Evolutionary conservation across 768 basidiomycete genomes (phyloP), one percentile per base, ranked within the genome.

Genomic region (Dentipellis fragilis): DNA sequence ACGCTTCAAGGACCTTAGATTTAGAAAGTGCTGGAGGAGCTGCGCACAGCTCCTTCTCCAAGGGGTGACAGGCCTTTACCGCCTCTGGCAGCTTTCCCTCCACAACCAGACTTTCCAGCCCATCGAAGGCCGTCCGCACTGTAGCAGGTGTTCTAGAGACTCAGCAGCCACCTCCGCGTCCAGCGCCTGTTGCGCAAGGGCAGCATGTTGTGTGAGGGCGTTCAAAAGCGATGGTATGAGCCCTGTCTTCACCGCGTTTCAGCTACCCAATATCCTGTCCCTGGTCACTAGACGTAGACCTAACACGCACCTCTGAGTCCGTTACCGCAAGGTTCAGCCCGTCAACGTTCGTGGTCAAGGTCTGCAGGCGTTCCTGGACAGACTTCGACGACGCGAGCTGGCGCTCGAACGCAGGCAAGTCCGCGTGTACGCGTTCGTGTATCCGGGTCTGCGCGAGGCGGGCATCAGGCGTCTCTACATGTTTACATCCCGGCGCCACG

Each of bases 31-130:
- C 75, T 10, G 61, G 60, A 4, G 87, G 85, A 1, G 77, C 73
- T 16, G 63, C 64, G 34, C 70, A 69, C 8, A 90, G 64, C 23
- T 79, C 59, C 3, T 61, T 58, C 51, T 80, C 71, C 51, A 87
- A 62, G 14, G 66, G 64, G 10, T 62, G 62, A 54, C 72, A 75
- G 5, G 72, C 69, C n/a, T 65, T 63, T 9, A 82, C 79, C 4
- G 88, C 85, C 50, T 83, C 80, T 1, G 85, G 76, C 7, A 93
- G 73, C 58, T 77, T 74, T 11, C 89, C 89, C 9, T 69, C 68
- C 37, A 78, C 68, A 2, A 81, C 75, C 35, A 86, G 62, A 1
- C 60, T 65, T 29, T 74, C 68, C 19, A 89, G 65, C 9, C 66
- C 61, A 6, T 71, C 65, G 34, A 83, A 75, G 55, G 73, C 75